Base-by-base conservation (phyloP, 768 basidiomycete genomes). In the Boletus coccyginus region DNA sequence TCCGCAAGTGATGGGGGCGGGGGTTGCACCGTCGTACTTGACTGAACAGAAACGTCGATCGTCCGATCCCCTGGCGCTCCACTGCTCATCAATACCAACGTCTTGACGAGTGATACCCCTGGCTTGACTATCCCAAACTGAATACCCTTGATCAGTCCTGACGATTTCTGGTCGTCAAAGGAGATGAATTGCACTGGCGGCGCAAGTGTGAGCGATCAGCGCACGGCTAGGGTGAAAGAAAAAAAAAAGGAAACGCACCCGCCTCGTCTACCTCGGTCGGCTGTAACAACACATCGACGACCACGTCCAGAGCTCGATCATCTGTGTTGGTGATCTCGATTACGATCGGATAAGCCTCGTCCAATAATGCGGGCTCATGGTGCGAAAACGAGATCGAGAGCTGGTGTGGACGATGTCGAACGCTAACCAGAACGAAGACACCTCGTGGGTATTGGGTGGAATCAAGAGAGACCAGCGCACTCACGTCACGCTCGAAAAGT, bases 31-130 rank as follows among this genome's bases (percentile, higher is more conserved):
- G 46, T 52, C 27, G 79, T 66, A 24, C 75, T 76, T 10, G 91
- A 87, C 53, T 86, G 87, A 36, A 95, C 74, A 0, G 92, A 94
- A 36, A 96, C 75, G 66, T 97, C 94, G 52, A 97, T 70, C 43
- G 84, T 78, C 43, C 93, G 81, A 50, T 89, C 83, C 2, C 89
- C 91, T 1, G 81, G 74, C 2, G 79, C 80, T 14, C 91, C 87
- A 0, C 78, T 75, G 61, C 81, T 85, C 40, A 76, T 71, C 36
- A 96, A 74, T 62, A 79, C 75, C 38, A 98, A 66, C 10, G 83
- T 86, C 68, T 88, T 92, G 46, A 77, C 60, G 3, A 75, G 75
- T 36, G 75, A 81, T 1, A 75, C 77, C 2, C 87, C 86, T 0
- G 90, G 83, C 2, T 74, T 60, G 19, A 96, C 68, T 2, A 71